Evolutionary conservation across 495 filamentous ascomycete genomes (phyloP).

Genomic region (Viridothelium virens): DNA sequence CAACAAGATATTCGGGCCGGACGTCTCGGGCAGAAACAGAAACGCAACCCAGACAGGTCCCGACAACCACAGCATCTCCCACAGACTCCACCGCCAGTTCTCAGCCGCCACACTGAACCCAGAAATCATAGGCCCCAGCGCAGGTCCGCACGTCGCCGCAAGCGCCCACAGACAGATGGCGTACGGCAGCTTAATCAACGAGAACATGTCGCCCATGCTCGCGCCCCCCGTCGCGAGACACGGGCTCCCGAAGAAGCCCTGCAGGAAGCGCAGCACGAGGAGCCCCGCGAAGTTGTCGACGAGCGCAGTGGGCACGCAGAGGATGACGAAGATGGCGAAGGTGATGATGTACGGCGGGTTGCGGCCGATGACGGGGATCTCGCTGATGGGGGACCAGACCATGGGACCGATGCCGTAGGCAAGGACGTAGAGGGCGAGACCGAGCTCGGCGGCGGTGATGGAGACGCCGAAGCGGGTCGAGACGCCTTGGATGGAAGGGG

Average conservation of each 20-base stretch:
- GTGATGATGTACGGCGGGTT: constrained; percentile 42
- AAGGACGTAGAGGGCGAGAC: constrained; percentile 48
- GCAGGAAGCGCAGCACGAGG: constrained; percentile 46
- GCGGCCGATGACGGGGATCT: constrained; percentile 42
- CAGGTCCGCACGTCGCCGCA: constrained; percentile 40
- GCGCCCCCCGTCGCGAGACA: constrained; percentile 51
- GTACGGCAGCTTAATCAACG: constrained; percentile 48
- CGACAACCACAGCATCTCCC: constrained; percentile 44
- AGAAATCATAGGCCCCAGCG: constrained; percentile 55
- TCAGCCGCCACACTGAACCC: constrained; percentile 55
- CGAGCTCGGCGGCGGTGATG: constrained; percentile 37
- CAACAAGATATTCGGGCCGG: constrained; percentile 45
- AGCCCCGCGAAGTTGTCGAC: constrained; percentile 44
- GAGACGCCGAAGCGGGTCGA: constrained; percentile 40
- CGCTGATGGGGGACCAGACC: constrained; percentile 40
- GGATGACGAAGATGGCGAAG: constrained; percentile 43
- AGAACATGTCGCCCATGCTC: constrained; percentile 48
- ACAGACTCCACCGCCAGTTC: constrained; percentile 38
- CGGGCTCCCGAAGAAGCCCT: constrained; percentile 49
- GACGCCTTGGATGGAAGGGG: constrained; percentile 33
- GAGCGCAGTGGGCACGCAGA: constrained; percentile 42
- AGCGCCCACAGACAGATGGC: constrained; percentile 48
- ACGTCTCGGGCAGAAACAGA: constrained; percentile 51
- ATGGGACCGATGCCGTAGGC: constrained; percentile 46
- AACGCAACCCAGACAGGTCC: constrained; percentile 43